Percentiles rank a stretch among this genome's conserved stretches.
Evolutionary conservation across 2,329 filamentous ascomycete species (phyloP).

Genomic region (Cucurbitaria berberidis): DNA sequence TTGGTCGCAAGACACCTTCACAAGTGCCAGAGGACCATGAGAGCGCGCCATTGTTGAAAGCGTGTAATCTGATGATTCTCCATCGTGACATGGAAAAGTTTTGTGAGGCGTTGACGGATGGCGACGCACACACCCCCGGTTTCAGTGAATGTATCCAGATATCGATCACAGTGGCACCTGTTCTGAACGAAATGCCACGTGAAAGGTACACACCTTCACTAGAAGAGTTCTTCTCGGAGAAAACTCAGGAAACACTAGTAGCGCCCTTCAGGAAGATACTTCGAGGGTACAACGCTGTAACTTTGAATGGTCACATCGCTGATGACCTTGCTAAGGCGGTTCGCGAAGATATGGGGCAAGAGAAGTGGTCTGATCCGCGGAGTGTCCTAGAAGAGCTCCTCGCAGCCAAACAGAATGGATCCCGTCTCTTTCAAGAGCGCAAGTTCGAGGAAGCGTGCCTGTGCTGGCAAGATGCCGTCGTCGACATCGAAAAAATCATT

Average conservation of each 20-base stretch:
- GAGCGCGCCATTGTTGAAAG: neutral
- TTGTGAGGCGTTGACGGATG: constrained; percentile 14
- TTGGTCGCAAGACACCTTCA: neutral
- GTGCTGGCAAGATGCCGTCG: constrained; percentile 16
- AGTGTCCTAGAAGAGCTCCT: constrained; percentile 9
- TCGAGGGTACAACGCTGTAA: constrained; percentile 15
- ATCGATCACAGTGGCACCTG: constrained; percentile 11
- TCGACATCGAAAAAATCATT: constrained; percentile 15
- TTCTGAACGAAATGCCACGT: neutral
- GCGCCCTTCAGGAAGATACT: constrained; percentile 17
- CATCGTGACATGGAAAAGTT: constrained; percentile 16
- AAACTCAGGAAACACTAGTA: constrained; percentile 22
- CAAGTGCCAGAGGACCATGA: neutral
- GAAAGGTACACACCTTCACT: neutral
- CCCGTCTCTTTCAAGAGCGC: constrained; percentile 6
- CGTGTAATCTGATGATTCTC: constrained; percentile 15
- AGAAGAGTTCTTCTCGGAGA: constrained; percentile 20
- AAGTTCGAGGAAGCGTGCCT: constrained; percentile 3
- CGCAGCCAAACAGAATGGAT: constrained; percentile 17
- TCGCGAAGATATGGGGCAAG: constrained; percentile 11
- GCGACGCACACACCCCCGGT: constrained; percentile 4
- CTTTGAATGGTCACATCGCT: constrained; percentile 12
- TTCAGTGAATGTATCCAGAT: constrained; percentile 8
- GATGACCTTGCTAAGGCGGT: constrained; percentile 12
- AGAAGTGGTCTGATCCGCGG: constrained; percentile 13